Evolutionary conservation across 2,329 filamentous ascomycete species (phyloP), one percentile per base, ranked within the genome.

Genomic region (Dothiorella sarmentorum): DNA sequence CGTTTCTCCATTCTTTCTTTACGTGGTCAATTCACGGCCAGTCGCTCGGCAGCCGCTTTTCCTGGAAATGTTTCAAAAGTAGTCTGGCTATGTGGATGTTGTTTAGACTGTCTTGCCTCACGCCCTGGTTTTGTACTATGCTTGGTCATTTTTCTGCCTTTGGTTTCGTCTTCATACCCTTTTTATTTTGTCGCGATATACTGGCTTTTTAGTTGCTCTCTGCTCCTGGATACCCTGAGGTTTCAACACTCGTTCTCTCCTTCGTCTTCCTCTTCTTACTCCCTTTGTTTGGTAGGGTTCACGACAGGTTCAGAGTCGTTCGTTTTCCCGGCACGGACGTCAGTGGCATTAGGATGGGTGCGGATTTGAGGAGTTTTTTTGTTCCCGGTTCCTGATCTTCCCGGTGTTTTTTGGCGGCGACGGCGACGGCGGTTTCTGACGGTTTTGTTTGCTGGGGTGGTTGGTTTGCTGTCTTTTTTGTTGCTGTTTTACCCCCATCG

Each of bases 221-320:
- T 53, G 49, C 49, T 58, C 44, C 17, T 58, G 56, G 56, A 57
- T 57, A 57, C 55, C 55, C 55, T 57, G 42, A 57, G 55, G 40
- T 57, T 38, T 45, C 42, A 24, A 57, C 55, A 47, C 55, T 57
- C 55, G 55, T 31, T 57, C 17, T 38, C 35, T 53, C 35, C 22
- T 37, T 56, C 38, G 18, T 35, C 40, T 35, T 42, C 40, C 26
- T 42, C 24, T 53, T 29, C 9, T 40, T 20, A 11, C 17, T 18
- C 22, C 35, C 49, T 26, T 27, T 29, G n/a, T n/a, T n/a, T n/a
- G n/a, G n/a, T 11, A 15, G 49, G 33, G 33, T 11, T 53, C 22
- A 40, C 49, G 11, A 40, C 35, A 38, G 49, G n/a, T 40, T 37
- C 10, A 10, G n/a, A 7, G 33, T 53, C 49, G 15, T 40, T 53